phyloP scores from a whole-genome alignment of 140 eudicot species.

The Flaveria floridana region DNA sequence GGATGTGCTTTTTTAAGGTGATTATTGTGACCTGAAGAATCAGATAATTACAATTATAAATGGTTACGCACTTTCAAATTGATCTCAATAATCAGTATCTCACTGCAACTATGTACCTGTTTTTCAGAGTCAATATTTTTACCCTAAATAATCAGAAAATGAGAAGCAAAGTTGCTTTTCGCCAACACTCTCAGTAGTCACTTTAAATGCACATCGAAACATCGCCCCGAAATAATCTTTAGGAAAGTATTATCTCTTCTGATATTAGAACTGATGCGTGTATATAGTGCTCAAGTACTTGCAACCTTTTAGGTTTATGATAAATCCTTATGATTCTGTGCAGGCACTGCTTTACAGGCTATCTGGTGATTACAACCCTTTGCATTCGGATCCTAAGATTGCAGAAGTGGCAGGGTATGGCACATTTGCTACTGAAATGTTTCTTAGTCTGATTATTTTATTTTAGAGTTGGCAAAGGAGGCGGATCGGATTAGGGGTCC shows the following conservation, averaged over 20 bases:
- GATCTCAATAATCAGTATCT: not conserved
- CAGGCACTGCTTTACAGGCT: conserved; percentile 95
- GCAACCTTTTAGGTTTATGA: conserved; percentile 20
- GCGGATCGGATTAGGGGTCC: not conserved
- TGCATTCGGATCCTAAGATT: conserved; percentile 84
- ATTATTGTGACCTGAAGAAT: not conserved
- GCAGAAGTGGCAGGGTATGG: conserved; percentile 85
- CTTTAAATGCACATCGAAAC: not conserved
- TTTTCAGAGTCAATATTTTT: not conserved
- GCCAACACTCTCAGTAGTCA: not conserved
- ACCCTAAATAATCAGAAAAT: not conserved
- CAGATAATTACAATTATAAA: not conserved
- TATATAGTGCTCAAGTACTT: not conserved
- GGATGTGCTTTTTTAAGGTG: not conserved
- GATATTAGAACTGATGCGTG: not conserved
- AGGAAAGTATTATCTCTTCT: conserved; percentile 4
- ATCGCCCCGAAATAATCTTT: not conserved
- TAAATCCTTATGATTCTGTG: conserved; percentile 29
- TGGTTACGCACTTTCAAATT: not conserved
- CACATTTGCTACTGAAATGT: conserved; percentile 16
- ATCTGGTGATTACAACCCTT: conserved; percentile 95
- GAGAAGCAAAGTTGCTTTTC: not conserved
- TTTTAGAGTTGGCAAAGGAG: not conserved
- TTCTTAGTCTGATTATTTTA: conserved; percentile 2
- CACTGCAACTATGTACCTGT: not conserved